Evolutionary conservation across 148 eudicot species (phyloP).

Genomic region (Spergularia bocconei): DNA sequence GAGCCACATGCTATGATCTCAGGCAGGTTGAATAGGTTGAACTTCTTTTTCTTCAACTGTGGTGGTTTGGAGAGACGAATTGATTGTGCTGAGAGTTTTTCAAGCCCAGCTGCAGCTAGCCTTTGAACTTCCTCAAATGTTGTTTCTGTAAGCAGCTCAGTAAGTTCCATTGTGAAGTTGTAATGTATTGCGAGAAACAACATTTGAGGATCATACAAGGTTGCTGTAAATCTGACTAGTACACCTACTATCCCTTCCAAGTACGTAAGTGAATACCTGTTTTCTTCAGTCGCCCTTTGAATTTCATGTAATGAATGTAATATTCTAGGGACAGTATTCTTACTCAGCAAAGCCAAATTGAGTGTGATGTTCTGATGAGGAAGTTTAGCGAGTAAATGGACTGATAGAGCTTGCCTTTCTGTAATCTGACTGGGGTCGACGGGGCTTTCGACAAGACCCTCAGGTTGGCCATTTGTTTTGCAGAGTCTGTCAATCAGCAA

Average conservation of each 20-base stretch:
- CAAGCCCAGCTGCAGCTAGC: slow-evolving; percentile 61
- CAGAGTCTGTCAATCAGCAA: slow-evolving; percentile 59
- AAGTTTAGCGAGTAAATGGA: slow-evolving; percentile 61
- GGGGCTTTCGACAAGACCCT: slow-evolving; percentile 49
- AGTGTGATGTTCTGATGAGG: slow-evolving; percentile 74
- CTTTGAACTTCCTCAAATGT: slow-evolving; percentile 61
- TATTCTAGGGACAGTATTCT: slow-evolving; percentile 44
- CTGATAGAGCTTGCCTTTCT: slow-evolving; percentile 62
- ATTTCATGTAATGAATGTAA: slow-evolving; percentile 41
- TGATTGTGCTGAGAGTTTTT: slow-evolving; percentile 67
- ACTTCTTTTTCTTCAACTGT: slow-evolving; percentile 35
- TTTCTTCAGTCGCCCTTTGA: slow-evolving; percentile 54
- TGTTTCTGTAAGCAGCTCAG: slow-evolving; percentile 55
- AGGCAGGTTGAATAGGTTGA: slow-evolving; percentile 21
- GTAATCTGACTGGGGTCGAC: slow-evolving; percentile 42
- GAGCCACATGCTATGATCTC: slow-evolving; percentile 30
- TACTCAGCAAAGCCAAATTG: slow-evolving; percentile 51
- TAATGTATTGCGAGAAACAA: slow-evolving; percentile 40
- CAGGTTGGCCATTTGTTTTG: slow-evolving; percentile 60
- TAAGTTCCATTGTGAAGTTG: slow-evolving; percentile 50
- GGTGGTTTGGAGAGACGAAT: slow-evolving; percentile 57
- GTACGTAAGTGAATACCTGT: slow-evolving; percentile 48
- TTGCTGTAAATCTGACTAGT: slow-evolving; percentile 75
- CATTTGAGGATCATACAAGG: slow-evolving; percentile 60
- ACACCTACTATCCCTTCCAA: slow-evolving; percentile 79